Evolutionary conservation across 192 early-diverging fungal genomes (phyloP), one percentile per base, ranked within the genome.

Genomic region (Phycomyces nitens): DNA sequence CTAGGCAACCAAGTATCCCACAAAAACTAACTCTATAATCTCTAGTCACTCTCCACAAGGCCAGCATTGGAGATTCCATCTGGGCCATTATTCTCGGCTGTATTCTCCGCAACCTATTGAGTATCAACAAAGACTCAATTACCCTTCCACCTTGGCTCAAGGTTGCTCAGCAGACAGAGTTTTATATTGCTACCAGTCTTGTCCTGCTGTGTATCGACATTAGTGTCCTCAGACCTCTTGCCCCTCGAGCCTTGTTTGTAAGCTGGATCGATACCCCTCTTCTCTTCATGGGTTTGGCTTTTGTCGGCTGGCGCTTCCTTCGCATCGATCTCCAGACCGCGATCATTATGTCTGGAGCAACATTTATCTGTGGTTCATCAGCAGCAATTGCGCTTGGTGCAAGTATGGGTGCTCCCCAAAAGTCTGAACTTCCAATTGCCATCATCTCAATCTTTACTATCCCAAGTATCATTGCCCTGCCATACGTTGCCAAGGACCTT

Each of bases 371-470:
- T 44, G 81, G 81, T 23, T 82, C 78, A 11, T 77, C 77, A 9
- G 75, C 75, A 39, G 81, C 78, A n/a, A 77, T 82, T 61, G 81
- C 78, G 12, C 56, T 80, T 12, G 73, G 73, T 4, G 65, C 76
- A 1, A 71, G 68, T 8, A 68, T 82, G 60, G 76, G 78, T 5
- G 75, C 71, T 15, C 68, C 73, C 8, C 62, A 54, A 26, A 82
- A 82, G 40, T 72, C 78, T 10, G 77, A 82, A 52, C 68, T 82
- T 61, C 81, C 81, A 7, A 80, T 82, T 44, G 81, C 78, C 44
- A 82, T 82, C 26, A 82, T 80, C 21, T 82, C 81, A 5, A 79
- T 82, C 15, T 82, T 82, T 23, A 80, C 78, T 7, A 80, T 82
- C 49, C 78, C 81, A 0, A 77, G 75, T 12, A 77, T 82, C 34